Evolutionary conservation across 768 basidiomycete genomes (phyloP).

Genomic region (Naematelia encephala): DNA sequence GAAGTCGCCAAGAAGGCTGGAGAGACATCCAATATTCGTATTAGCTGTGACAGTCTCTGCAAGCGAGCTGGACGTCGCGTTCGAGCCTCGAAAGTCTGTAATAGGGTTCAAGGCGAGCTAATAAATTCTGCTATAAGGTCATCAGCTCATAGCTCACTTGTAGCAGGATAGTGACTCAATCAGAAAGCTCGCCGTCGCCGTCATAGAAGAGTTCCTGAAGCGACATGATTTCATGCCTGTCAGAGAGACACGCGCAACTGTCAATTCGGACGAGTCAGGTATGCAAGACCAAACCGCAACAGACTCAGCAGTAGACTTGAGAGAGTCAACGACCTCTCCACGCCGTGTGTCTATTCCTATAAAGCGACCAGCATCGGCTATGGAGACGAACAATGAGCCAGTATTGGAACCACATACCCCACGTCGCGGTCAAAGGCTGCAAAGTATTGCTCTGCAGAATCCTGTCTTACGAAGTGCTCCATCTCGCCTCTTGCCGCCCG

Average conservation of each 20-base stretch:
- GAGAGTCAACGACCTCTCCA: neutral
- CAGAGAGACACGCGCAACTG: constrained; percentile 9
- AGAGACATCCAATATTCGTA: constrained; percentile 78
- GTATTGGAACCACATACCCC: no score
- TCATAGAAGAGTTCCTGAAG: constrained; percentile 63
- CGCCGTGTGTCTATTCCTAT: neutral
- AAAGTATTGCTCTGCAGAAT: no score
- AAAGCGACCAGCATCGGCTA: neutral
- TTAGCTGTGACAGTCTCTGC: constrained; percentile 69
- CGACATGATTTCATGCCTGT: constrained; percentile 60
- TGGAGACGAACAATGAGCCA: constrained; percentile 1
- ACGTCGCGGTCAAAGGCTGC: no score
- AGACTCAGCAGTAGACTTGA: no score
- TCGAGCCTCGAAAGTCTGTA: constrained; percentile 71
- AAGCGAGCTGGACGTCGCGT: constrained; percentile 66
- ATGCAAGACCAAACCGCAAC: neutral
- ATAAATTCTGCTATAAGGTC: no score
- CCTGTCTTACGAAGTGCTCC: constrained; percentile 1
- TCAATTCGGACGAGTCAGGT: neutral
- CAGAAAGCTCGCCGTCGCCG: constrained; percentile 58
- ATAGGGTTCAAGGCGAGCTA: constrained; percentile 65
- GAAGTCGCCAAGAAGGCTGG: constrained; percentile 72
- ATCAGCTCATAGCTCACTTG: constrained; percentile 7
- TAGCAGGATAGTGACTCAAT: constrained; percentile 56
- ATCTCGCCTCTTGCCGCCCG: constrained; percentile 1